phyloP scores from a whole-genome alignment of 2,329 filamentous ascomycete genomes.

The Monosporascus sp. region DNA sequence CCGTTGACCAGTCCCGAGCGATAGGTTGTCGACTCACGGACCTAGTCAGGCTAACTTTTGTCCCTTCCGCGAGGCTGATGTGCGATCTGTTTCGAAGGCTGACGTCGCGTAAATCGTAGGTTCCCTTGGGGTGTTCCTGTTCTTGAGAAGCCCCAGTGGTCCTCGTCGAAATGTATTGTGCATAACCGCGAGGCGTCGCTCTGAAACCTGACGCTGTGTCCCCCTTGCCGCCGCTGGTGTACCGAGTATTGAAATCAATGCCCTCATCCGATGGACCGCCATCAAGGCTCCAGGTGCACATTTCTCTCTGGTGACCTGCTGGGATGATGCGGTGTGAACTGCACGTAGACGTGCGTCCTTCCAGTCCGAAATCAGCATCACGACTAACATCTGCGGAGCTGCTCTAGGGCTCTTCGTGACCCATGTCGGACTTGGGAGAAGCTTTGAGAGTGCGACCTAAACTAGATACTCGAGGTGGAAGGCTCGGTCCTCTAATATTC shows the following conservation, averaged over 20 bases:
- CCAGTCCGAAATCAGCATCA: not conserved
- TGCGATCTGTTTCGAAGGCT: slow-evolving; percentile 48
- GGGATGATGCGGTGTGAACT: slow-evolving; percentile 3
- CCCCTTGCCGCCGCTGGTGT: slow-evolving; percentile 8
- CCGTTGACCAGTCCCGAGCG: slow-evolving; percentile 65
- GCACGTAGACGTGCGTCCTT: slow-evolving; percentile 1
- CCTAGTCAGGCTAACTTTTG: slow-evolving; percentile 47
- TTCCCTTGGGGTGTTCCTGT: slow-evolving; percentile 7
- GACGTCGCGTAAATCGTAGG: slow-evolving; percentile 24
- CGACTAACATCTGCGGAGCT: not conserved
- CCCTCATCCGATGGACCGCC: slow-evolving; percentile 23
- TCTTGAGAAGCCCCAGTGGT: slow-evolving; percentile 3
- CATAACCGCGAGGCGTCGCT: slow-evolving; percentile 1
- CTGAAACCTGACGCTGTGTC: slow-evolving; percentile 1
- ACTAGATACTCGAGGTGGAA: slow-evolving; percentile 4
- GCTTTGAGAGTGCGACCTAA: slow-evolving; percentile 8
- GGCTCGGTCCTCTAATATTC: slow-evolving; percentile 11
- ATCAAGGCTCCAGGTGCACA: slow-evolving; percentile 25
- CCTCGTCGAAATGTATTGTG: slow-evolving; percentile 1
- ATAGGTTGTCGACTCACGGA: slow-evolving; percentile 60
- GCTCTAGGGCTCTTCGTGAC: slow-evolving; percentile 4
- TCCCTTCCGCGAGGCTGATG: slow-evolving; percentile 46
- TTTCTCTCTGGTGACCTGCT: slow-evolving; percentile 9
- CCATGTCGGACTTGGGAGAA: slow-evolving; percentile 2
- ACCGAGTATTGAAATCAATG: slow-evolving; percentile 21